Evolutionary conservation across 495 filamentous ascomycete species (phyloP).

Genomic region (Cercophora sp.): DNA sequence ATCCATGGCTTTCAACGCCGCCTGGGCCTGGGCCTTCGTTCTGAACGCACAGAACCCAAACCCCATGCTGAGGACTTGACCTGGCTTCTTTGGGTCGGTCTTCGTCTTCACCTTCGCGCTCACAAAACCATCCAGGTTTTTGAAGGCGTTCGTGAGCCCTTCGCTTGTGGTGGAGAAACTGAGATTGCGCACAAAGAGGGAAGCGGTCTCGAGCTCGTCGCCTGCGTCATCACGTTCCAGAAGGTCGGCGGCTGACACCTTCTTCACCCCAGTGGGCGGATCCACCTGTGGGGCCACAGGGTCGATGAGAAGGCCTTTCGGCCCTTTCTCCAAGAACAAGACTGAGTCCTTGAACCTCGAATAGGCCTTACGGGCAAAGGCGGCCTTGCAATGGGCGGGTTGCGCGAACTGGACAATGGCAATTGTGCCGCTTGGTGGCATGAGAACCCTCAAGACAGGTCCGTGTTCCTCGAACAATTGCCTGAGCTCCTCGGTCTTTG

Average conservation of each 20-base stretch:
- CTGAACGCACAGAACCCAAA: conserved; percentile 93
- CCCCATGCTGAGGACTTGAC: conserved; percentile 85
- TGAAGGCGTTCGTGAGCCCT: conserved; percentile 68
- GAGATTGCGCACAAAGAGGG: conserved; percentile 88
- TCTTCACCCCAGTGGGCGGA: conserved; percentile 36
- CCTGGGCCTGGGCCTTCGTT: conserved; percentile 68
- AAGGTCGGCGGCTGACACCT: conserved; percentile 43
- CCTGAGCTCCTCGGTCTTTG: conserved; percentile 62
- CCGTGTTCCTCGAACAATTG: conserved; percentile 70
- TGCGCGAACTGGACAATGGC: conserved; percentile 85
- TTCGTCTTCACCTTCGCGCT: conserved; percentile 85
- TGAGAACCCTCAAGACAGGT: conserved; percentile 68
- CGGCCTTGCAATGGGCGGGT: conserved; percentile 70
- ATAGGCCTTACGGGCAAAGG: conserved; percentile 80
- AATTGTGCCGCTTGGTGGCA: conserved; percentile 89
- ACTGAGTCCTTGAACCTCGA: conserved; percentile 86
- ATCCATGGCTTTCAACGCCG: conserved; percentile 79
- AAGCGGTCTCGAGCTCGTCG: conserved; percentile 59
- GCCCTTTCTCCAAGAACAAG: conserved; percentile 90
- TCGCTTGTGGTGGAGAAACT: conserved; percentile 84
- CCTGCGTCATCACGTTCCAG: conserved; percentile 56
- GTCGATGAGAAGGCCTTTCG: conserved; percentile 69
- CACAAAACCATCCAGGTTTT: conserved; percentile 77
- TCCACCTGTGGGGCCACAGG: conserved; percentile 29
- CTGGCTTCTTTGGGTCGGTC: conserved; percentile 76